These are phyloP conservation scores for Termitomyces eurrhizus DNA, from an alignment of 768 basidiomycete genomes.

Conservation along the genomic window DNA sequence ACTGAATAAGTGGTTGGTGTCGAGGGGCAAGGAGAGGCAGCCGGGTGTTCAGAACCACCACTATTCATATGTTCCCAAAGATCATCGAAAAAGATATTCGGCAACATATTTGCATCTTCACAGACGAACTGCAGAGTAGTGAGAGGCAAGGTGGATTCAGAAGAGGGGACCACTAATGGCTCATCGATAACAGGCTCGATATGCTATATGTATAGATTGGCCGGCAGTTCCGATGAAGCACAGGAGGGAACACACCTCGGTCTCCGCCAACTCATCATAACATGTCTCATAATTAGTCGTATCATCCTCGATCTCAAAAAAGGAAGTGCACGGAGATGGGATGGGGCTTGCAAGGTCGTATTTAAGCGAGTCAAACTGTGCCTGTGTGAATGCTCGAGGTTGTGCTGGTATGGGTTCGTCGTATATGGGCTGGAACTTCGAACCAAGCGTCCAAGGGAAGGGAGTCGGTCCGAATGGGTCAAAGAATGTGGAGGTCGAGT, in stretches of 20 bases:
- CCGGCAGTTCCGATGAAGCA: background rate
- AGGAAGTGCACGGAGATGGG: slow-evolving; percentile 8
- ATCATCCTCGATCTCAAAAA: slow-evolving; percentile 16
- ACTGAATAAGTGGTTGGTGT: background rate
- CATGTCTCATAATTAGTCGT: slow-evolving; percentile 11
- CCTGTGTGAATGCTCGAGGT: slow-evolving; percentile 1
- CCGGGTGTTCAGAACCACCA: background rate
- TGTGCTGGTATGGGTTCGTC: background rate
- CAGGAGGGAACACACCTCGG: slow-evolving; percentile 1
- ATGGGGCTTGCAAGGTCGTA: slow-evolving; percentile 12
- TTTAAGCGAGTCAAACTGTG: slow-evolving; percentile 10
- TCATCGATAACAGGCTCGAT: background rate
- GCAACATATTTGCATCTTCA: slow-evolving; percentile 4
- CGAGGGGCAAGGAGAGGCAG: slow-evolving; percentile 8
- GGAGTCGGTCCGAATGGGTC: slow-evolving; percentile 10
- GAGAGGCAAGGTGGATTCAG: background rate
- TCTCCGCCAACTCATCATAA: slow-evolving; percentile 14
- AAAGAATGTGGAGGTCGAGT: slow-evolving; percentile 15
- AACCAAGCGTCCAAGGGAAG: slow-evolving; percentile 8
- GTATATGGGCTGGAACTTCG: slow-evolving; percentile 5
- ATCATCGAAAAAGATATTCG: slow-evolving; percentile 9
- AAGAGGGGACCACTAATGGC: background rate
- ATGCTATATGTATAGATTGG: background rate
- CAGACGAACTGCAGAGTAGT: slow-evolving; percentile 2
- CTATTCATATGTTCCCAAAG: slow-evolving; percentile 7